A percentile compares a stretch with the other conserved stretches of the same genome.
Evolutionary conservation across 345 rosid species (phyloP).

Genomic region (Citrus hindsii): DNA sequence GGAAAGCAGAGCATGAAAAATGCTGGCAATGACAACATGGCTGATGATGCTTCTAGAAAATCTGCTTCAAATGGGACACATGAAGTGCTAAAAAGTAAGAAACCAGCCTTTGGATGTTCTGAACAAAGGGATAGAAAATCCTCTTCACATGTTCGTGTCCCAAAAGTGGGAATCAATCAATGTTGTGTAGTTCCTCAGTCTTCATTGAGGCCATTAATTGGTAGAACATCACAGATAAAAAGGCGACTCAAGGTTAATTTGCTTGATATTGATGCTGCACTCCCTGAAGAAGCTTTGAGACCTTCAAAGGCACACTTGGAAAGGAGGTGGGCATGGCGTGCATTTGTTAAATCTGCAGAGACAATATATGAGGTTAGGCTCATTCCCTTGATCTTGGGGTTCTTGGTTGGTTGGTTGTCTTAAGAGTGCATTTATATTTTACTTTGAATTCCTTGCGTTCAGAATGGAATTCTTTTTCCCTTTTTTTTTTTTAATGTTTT

Average conservation of each 20-base stretch:
- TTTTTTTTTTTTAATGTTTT: not conserved
- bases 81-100: slow-evolving; percentile 23
- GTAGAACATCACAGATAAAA: slow-evolving; percentile 47
- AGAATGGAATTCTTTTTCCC: not conserved
- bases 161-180: slow-evolving; percentile 26
- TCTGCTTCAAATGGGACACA: slow-evolving; percentile 28
- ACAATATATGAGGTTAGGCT: slow-evolving; percentile 81
- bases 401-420: not conserved
- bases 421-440: not conserved
- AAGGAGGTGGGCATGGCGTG: slow-evolving; percentile 81
- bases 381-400: not conserved
- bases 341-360: slow-evolving; percentile 70
- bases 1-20: slow-evolving; percentile 31
- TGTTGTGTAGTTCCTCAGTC: slow-evolving; percentile 74
- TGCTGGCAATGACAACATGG: slow-evolving; percentile 26
- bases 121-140: slow-evolving; percentile 45
- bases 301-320: slow-evolving; percentile 56
- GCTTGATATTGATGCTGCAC: slow-evolving; percentile 93
- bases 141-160: slow-evolving; percentile 16
- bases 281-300: slow-evolving; percentile 71
- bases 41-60: slow-evolving; percentile 23
- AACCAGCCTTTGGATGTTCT: slow-evolving; percentile 30
- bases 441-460: not conserved
- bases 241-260: slow-evolving; percentile 69
- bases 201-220: slow-evolving; percentile 66